Evolutionary conservation across 257 asterid species (phyloP), one percentile per base, ranked within the genome.

Genomic region (Plantago major): DNA sequence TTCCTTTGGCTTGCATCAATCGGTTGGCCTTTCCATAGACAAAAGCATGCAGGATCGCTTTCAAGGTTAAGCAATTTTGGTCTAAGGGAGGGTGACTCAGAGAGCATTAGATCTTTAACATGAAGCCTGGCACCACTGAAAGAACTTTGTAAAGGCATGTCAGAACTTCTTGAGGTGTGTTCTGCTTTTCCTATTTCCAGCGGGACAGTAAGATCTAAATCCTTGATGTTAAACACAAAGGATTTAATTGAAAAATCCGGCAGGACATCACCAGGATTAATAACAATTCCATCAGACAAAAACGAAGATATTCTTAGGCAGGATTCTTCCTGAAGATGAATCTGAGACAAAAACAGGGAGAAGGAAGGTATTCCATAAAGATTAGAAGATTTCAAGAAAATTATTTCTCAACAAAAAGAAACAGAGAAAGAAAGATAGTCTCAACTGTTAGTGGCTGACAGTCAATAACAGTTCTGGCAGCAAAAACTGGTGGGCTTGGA

Each of bases 281-380:
- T 85, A 63, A 85, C 84, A 65, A 93, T 70, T 65, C 97, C 99
- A 76, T 93, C 99, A 57, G 91, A 91, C 82, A 93, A 80, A 78
- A 93, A 84, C 38, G 99, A 93, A 49, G 94, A 71, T 83, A 93
- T 89, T 76, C 97, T 87, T 71, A 87, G 75, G 73, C 97, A 93
- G 57, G 99, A 89, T 69, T 83, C 99, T 82, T 93, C 99, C 79
- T 89, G 97, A 74, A 89, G 95, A 85, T 87, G 88, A 72, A 89
- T 73, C 99, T 93, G 90, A 58, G 60, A 74, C 71, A 71, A 38
- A 77, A 59, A 51, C 43, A 53, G 67, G 72, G 2, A 50, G 72
- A 47, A 53, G 58, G 62, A 51, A 40, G 55, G 72, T 19, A 53
- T 64, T 51, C 67, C 56, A 43, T n/a, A 58, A 61, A 12, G 54